Evolutionary conservation across 345 rosid genomes (phyloP).

Genomic region (Zanthoxylum bungeanum): DNA sequence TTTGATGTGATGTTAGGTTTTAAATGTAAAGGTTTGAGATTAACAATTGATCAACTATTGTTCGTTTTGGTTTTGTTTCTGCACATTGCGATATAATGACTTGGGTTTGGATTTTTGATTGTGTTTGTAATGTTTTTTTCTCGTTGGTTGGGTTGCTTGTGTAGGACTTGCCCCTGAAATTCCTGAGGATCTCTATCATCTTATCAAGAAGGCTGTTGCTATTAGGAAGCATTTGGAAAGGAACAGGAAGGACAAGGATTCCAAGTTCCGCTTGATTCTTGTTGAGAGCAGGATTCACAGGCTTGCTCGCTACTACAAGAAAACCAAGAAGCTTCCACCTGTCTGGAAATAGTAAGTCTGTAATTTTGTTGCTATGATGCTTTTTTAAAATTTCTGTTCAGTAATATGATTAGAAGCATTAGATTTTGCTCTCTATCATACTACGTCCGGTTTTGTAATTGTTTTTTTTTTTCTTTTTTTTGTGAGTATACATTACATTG

Average conservation of each 20-base stretch:
- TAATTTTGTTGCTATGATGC: background rate
- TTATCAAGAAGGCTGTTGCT: conserved; percentile 76
- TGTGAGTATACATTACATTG: background rate
- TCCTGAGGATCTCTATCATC: conserved; percentile 67
- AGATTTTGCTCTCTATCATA: background rate
- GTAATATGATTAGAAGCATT: background rate
- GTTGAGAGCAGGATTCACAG: conserved; percentile 80
- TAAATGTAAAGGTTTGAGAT: too few species aligned
- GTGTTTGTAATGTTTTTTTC: background rate
- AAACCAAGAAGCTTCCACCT: conserved; percentile 78
- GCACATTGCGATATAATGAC: background rate
- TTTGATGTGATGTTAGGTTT: too few species aligned
- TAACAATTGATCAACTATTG: background rate
- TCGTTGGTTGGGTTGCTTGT: background rate
- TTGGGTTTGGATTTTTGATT: background rate
- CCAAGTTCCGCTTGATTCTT: conserved; percentile 64
- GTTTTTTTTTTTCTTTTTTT: background rate
- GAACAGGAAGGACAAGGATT: conserved; percentile 77
- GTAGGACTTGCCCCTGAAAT: conserved; percentile 68
- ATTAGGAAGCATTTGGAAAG: conserved; percentile 71
- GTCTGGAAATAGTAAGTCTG: conserved; percentile 68
- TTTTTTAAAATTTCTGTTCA: background rate
- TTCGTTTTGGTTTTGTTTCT: background rate
- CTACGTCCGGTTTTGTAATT: too few species aligned
- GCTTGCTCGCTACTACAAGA: conserved; percentile 75